A percentile compares a stretch with the other conserved stretches of the same genome.
Evolutionary conservation across 805 yeast genomes (phyloP).

Genomic region (Nakazawaea ernobii): DNA sequence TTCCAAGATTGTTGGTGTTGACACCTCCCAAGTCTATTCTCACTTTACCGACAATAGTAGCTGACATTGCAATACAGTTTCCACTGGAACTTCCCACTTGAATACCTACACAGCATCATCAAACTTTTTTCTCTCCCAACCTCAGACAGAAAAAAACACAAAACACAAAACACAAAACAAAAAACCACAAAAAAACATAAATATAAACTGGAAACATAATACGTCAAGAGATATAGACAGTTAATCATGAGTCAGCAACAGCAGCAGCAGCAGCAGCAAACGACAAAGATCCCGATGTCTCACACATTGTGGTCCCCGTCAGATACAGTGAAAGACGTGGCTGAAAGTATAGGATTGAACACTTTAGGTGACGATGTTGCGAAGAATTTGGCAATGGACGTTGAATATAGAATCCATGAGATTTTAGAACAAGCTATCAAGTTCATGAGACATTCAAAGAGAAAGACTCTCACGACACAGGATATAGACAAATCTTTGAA

Average conservation of each 20-base stretch:
- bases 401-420: constrained; percentile 95
- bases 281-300: constrained; percentile 51
- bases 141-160: no score
- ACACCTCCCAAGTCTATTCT: constrained; percentile 4
- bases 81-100: no score
- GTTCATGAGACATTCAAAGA: constrained; percentile 90
- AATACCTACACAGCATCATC: no score
- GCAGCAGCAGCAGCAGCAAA: background rate
- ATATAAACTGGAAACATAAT: no score
- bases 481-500: constrained; percentile 80
- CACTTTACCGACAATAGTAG: background rate
- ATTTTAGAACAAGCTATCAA: constrained; percentile 92
- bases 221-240: no score
- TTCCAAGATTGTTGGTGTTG: constrained; percentile 8
- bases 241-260: constrained; percentile 1
- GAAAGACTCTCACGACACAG: constrained; percentile 71
- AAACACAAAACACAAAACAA: no score
- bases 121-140: no score
- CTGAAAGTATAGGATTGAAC: constrained; percentile 80
- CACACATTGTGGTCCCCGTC: constrained; percentile 97
- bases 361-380: constrained; percentile 87
- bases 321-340: constrained; percentile 94
- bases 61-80: no score
- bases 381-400: constrained; percentile 95
- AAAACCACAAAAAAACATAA: background rate